Base-by-base conservation (phyloP, 2,329 filamentous ascomycete species). In the Talaromyces islandicus region DNA sequence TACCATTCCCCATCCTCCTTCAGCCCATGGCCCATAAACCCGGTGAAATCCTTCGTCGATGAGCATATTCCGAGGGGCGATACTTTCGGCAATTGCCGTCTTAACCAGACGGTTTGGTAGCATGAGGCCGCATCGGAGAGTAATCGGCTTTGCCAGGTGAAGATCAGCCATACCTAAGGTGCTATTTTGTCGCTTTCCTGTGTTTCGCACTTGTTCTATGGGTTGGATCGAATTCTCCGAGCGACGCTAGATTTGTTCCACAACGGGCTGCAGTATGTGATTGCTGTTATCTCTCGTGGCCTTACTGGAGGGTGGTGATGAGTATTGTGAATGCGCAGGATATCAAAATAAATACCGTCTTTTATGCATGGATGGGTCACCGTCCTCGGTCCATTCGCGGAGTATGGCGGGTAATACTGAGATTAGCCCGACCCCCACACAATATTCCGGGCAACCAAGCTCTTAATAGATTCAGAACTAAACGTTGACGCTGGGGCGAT, bases 21-120 rank as follows among this genome's bases (percentile, higher is more conserved):
- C 64, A 0, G 69, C 78, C 85, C 84, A 88, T 64, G 72, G 67
- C 2, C 72, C 70, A 64, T 88, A 88, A 10, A 54, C 35, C 3
- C 25, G 19, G n/a, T 53, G 50, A 17, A 43, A 51, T 1, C 73
- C 69, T 27, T 32, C 25, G 5, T 24, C 35, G 25, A 35, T 46
- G 7, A 54, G 58, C 24, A 60, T 29, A n/a, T 29, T 32, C 14
- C 43, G 17, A 46, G 56, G 53, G 10, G 59, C 54, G 46, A 60
- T 57, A 21, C n/a, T 35, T 35, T 60, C 59, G 2, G 59, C 59
- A 54, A 60, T 60, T 14, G 59, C 48, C 7, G 54, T 54, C 35
- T 60, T 60, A 2, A 53, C 59, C 0, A 60, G 32, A 14, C 54
- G 59, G 17, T 60, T 60, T 3, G 41, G 51, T 27, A 60, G 21